These are phyloP conservation scores for Lippia alba DNA, from an alignment of 305 asterid genomes.

Conservation along the genomic window DNA sequence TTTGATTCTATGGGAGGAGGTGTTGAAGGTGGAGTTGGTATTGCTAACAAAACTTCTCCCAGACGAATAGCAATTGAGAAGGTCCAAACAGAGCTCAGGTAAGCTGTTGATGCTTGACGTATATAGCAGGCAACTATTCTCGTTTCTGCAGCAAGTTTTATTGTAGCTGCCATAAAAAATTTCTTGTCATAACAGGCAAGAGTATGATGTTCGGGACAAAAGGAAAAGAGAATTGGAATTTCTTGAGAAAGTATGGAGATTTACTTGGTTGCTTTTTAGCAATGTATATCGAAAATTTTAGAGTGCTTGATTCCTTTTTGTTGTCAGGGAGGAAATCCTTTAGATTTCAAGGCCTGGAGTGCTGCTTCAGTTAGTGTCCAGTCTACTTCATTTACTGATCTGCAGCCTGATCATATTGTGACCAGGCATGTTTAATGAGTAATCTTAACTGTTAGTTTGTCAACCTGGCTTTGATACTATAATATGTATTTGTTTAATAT, in stretches of 20 bases:
- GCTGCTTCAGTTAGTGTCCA: constrained; percentile 80
- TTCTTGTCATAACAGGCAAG: constrained; percentile 69
- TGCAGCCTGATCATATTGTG: constrained; percentile 53
- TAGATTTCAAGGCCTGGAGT: constrained; percentile 71
- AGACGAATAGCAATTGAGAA: constrained; percentile 68
- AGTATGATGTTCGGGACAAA: constrained; percentile 76
- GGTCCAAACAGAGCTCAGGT: constrained; percentile 92
- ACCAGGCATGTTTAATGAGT: constrained; percentile 53
- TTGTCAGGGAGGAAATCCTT: constrained; percentile 92
- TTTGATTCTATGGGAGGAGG: constrained; percentile 96
- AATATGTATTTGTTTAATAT: constrained; percentile 14
- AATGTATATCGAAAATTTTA: constrained; percentile 29
- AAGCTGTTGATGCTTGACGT: constrained; percentile 39
- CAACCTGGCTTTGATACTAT: neutral
- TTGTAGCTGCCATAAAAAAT: constrained; percentile 13
- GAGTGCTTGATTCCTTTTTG: constrained; percentile 30
- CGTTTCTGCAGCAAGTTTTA: too few relatives aligned
- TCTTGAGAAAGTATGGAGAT: constrained; percentile 84
- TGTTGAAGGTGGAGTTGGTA: constrained; percentile 81
- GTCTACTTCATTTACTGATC: constrained; percentile 66
- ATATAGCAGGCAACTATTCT: neutral
- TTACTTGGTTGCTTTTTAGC: constrained; percentile 37
- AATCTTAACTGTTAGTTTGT: constrained; percentile 17
- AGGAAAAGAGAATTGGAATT: constrained; percentile 90
- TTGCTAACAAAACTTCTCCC: constrained; percentile 74